These are phyloP conservation scores for Physcia stellaris DNA, from an alignment of 495 filamentous ascomycete genomes.

Conservation along the genomic window DNA sequence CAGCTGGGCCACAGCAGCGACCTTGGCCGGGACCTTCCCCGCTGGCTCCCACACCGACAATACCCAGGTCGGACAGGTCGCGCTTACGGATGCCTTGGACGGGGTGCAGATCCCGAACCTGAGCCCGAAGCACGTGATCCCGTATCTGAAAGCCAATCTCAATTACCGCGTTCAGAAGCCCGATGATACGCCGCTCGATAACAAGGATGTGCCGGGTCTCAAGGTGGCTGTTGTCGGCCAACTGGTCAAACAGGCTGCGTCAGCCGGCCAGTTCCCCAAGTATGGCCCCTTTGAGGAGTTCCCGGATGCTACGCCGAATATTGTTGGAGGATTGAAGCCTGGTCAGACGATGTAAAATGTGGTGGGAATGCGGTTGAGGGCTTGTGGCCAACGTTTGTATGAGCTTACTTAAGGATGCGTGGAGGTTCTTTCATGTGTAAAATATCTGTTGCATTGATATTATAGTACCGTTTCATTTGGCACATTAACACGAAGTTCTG, in stretches of 20 bases:
- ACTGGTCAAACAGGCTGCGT: conserved; percentile 4
- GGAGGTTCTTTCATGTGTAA: too few species aligned
- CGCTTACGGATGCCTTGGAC: conserved; percentile 38
- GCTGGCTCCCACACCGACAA: not conserved
- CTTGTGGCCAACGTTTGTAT: too few species aligned
- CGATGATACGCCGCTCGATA: not conserved
- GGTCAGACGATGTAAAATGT: too few species aligned
- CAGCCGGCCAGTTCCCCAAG: conserved; percentile 8
- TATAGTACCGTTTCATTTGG: too few species aligned
- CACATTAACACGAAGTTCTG: too few species aligned
- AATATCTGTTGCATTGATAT: too few species aligned
- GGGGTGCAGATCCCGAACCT: conserved; percentile 27
- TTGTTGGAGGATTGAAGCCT: conserved; percentile 18
- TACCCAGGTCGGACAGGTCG: conserved; percentile 30
- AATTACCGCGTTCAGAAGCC: conserved; percentile 18
- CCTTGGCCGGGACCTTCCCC: conserved; percentile 28
- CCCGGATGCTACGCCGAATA: conserved; percentile 16
- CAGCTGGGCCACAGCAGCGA: conserved; percentile 28
- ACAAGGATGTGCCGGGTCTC: not conserved
- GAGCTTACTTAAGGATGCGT: too few species aligned
- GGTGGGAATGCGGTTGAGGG: too few species aligned
- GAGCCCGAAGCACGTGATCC: conserved; percentile 23
- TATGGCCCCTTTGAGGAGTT: conserved; percentile 10
- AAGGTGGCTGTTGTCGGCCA: conserved; percentile 10
- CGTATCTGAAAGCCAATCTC: conserved; percentile 32